Base-by-base conservation (phyloP, 1,284 basidiomycete genomes). In the Marasmius sp. region DNA sequence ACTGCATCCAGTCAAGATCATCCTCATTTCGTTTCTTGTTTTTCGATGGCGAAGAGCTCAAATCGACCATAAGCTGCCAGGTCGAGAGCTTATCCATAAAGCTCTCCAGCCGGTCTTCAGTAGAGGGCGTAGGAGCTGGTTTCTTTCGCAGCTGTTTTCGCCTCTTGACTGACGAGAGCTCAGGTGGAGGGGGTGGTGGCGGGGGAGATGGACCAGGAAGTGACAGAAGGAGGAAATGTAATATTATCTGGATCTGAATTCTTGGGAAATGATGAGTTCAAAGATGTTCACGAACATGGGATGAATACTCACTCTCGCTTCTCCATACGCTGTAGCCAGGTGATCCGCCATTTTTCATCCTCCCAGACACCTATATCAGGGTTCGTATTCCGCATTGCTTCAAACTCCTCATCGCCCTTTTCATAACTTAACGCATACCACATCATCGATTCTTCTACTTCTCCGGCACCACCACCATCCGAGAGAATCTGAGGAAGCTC, bases 1-100 rank as follows among this genome's bases (percentile, higher is more conserved):
- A 62, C 68, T 92, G 89, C 75, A 85, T 87, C 89, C 90, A 92
- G 67, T 92, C 89, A 2, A 80, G 77, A 43, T 83, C 79, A 22
- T 81, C 78, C 48, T 64, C 52, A 18, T 54, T 14, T 14, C 27
- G 50, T 16, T 6, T 37, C 65, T 68, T 11, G 62, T 65, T 64
- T 11, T 50, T 16, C 55, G 45, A 55, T 14, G 61, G 51, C 60
- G 64, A 68, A 43, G 64, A 71, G 38, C 78, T 78, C 59, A 83
- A 69, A 14, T 74, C 72, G 11, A 70, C 73, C 65, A 86, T 75
- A 11, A 92, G 81, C 67, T 92, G 90, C 88, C 90, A 90, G 73
- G 83, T 85, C 5, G 86, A 87, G 5, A 92, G 73, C 68, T 86
- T 88, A 73, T 92, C 91, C 86, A 91, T 89, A 71, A 89, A 86